Percentiles rank a stretch among this genome's conserved stretches.
phyloP scores from a whole-genome alignment of 2,329 filamentous ascomycete species.

The Sporothrix dimorphospora region DNA sequence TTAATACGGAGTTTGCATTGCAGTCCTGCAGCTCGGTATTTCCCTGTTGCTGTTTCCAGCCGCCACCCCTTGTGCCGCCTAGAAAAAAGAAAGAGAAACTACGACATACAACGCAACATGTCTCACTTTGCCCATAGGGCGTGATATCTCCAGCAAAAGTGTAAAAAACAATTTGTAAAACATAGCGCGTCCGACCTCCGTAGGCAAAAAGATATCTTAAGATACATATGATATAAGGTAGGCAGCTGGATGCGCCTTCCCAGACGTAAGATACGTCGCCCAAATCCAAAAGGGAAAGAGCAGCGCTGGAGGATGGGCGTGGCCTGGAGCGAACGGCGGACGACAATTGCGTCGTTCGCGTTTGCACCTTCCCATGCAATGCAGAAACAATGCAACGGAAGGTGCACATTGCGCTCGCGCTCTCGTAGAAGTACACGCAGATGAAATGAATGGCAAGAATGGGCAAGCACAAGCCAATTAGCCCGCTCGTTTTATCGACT shows the following conservation, averaged over 20 bases:
- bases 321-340: neutral
- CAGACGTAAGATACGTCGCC: no score
- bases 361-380: constrained; percentile 1
- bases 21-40: neutral
- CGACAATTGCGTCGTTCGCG: neutral
- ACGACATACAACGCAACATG: no score
- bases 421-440: neutral
- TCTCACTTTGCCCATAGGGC: constrained; percentile 8
- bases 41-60: neutral
- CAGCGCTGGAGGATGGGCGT: neutral
- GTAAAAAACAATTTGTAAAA: neutral
- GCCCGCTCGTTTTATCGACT: neutral
- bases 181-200: neutral
- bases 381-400: neutral
- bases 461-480: constrained; percentile 8
- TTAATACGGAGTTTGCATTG: neutral
- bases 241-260: constrained; percentile 6
- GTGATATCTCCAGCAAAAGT: neutral
- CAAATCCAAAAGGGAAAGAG: neutral
- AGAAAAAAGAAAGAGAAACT: neutral
- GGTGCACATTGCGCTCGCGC: neutral
- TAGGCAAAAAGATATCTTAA: neutral
- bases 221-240: no score
- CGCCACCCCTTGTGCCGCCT: neutral
- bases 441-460: neutral